phyloP scores from a whole-genome alignment of 73 alveolate species.

The Paramecium octaurelia region DNA sequence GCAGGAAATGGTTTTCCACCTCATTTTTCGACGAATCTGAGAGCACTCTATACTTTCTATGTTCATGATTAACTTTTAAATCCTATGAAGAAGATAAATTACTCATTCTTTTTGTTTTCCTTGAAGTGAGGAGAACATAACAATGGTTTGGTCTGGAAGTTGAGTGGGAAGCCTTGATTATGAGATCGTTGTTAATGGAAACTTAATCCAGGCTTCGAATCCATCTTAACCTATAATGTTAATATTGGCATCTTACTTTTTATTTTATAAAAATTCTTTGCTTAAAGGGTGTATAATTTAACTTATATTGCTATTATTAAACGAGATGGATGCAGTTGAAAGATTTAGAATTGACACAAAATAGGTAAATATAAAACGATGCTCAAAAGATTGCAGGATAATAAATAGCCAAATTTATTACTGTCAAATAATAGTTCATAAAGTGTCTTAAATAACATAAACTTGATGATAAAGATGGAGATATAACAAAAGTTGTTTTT shows the following conservation, averaged over 20 bases:
- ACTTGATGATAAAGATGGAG: neutral
- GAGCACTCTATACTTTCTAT: conserved; percentile 51
- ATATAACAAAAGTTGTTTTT: too few relatives aligned
- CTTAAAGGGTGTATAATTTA: neutral
- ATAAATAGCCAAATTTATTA: conserved; percentile 5
- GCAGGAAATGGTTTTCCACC: conserved; percentile 62
- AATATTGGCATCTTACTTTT: neutral
- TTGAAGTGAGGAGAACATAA: neutral
- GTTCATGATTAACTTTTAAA: neutral
- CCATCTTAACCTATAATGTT: neutral
- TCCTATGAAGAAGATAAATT: neutral
- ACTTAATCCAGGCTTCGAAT: neutral
- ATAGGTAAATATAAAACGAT: conserved; percentile 34
- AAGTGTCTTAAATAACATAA: neutral
- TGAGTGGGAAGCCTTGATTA: neutral
- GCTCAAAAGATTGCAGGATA: conserved; percentile 43
- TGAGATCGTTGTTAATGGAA: neutral
- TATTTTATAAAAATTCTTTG: neutral
- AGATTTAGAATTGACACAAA: conserved; percentile 54
- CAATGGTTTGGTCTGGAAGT: neutral
- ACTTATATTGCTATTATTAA: neutral
- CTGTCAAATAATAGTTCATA: conserved; percentile 19
- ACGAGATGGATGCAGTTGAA: conserved; percentile 49
- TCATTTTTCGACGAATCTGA: conserved; percentile 35
- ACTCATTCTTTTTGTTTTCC: neutral